Evolutionary conservation across 768 basidiomycete species (phyloP).

Genomic region (Naematelia aurantialba): DNA sequence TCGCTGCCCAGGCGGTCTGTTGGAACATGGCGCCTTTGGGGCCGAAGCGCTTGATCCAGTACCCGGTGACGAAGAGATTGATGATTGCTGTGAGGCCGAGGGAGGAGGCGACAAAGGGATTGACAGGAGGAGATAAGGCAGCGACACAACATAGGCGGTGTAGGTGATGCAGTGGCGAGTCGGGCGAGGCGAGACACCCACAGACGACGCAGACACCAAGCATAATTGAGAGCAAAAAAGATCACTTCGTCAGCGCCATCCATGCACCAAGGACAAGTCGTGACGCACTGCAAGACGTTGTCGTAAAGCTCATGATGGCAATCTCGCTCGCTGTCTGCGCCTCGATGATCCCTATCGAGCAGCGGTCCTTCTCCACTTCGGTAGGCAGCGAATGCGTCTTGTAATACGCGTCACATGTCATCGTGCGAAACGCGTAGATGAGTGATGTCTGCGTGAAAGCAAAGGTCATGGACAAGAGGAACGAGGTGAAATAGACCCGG

Average conservation of each 20-base stretch:
- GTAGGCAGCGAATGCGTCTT: constrained; percentile 13
- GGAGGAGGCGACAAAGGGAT: neutral
- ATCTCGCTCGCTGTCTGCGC: constrained; percentile 27
- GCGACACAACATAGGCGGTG: neutral
- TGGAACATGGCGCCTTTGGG: constrained; percentile 39
- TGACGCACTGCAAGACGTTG: constrained; percentile 30
- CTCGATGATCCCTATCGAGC: constrained; percentile 34
- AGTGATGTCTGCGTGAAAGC: constrained; percentile 42
- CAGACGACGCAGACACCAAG: too few relatives aligned
- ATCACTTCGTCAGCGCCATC: too few relatives aligned
- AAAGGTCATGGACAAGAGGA: constrained; percentile 33
- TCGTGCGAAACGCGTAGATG: constrained; percentile 39
- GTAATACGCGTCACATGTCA: constrained; percentile 47
- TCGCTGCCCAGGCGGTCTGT: constrained; percentile 41
- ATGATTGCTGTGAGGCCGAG: constrained; percentile 21
- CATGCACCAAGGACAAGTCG: too few relatives aligned
- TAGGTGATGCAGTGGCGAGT: neutral
- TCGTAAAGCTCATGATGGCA: constrained; percentile 36
- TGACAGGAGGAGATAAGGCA: neutral
- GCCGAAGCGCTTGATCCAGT: constrained; percentile 35
- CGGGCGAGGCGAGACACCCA: neutral
- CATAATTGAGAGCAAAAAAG: too few relatives aligned
- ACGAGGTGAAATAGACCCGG: constrained; percentile 32
- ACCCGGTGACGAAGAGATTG: constrained; percentile 47
- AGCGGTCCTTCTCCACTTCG: constrained; percentile 28